These are phyloP conservation scores for Pseudogymnoascus sp. DNA, from an alignment of 2,329 filamentous ascomycete genomes.

Conservation along the genomic window DNA sequence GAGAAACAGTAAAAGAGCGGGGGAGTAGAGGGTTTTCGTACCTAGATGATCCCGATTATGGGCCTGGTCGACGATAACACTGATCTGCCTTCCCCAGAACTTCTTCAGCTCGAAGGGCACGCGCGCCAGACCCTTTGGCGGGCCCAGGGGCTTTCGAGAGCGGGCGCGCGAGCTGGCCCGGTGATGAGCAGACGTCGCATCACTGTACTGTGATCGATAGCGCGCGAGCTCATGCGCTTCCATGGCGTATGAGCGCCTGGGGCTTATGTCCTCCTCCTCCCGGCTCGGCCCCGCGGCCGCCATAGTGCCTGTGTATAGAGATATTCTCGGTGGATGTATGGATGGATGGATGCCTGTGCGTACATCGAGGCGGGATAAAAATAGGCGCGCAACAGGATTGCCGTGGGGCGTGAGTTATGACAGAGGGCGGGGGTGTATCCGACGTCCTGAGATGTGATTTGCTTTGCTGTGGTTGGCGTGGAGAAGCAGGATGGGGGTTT, in stretches of 20 bases:
- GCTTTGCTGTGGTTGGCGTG: conserved; percentile 1
- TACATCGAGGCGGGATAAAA: conserved; percentile 5
- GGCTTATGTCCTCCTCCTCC: background rate
- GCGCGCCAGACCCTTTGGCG: conserved; percentile 11
- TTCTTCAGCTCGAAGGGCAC: conserved; percentile 21
- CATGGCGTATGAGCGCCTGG: conserved; percentile 12
- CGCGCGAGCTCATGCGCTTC: conserved; percentile 22
- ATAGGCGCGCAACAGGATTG: background rate
- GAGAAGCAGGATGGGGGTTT: conserved; percentile 5
- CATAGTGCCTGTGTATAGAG: conserved; percentile 1
- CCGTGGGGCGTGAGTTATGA: background rate
- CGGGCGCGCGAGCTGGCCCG: background rate
- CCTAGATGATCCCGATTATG: conserved; percentile 48
- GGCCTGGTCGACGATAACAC: conserved; percentile 40
- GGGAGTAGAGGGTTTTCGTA: conserved; percentile 26
- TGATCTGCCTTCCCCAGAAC: conserved; percentile 43
- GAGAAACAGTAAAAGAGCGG: background rate
- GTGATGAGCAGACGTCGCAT: background rate
- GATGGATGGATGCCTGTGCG: conserved; percentile 3
- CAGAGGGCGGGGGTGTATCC: background rate
- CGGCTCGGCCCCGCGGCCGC: background rate
- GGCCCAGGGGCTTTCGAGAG: background rate
- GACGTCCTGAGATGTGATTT: background rate
- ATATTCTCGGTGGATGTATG: background rate
- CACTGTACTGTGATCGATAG: conserved; percentile 20